Conservation (phyloP, 305 asterid species). For the Solanum hybrid region DNA sequence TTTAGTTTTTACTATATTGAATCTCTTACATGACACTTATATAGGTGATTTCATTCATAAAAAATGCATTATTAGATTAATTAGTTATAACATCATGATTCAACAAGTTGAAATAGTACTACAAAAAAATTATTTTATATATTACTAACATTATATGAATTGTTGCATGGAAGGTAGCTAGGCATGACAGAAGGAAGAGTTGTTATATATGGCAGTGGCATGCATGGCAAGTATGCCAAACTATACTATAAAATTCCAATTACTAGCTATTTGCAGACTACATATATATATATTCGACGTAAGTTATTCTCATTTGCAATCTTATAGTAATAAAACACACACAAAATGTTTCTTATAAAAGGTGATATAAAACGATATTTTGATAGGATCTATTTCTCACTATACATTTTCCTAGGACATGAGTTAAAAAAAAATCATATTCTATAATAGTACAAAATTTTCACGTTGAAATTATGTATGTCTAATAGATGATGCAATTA, state of each 20-base stretch:
- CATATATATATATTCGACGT: not conserved
- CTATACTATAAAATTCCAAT: constrained; percentile 1
- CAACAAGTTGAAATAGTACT: not conserved
- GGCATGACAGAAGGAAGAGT: not conserved
- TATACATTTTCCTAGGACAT: no score
- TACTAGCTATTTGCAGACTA: not conserved
- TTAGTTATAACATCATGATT: not conserved
- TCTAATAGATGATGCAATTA: not conserved
- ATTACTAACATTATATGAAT: not conserved
- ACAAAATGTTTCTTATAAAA: not conserved
- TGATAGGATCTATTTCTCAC: no score
- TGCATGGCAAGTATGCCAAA: constrained; percentile 34
- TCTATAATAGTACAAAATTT: no score
- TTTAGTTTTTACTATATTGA: no score
- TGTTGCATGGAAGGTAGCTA: not conserved
- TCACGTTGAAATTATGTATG: not conserved
- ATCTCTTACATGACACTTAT: no score
- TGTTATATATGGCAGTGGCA: constrained; percentile 23
- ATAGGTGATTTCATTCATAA: not conserved
- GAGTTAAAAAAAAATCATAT: no score
- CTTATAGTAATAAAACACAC: not conserved
- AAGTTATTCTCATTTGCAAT: not conserved
- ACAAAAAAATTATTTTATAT: no score
- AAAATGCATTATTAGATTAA: not conserved
- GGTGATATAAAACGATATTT: not conserved